Evolutionary conservation across 495 filamentous ascomycete genomes (phyloP), one percentile per base, ranked within the genome.

Genomic region (Daldinia decipiens): DNA sequence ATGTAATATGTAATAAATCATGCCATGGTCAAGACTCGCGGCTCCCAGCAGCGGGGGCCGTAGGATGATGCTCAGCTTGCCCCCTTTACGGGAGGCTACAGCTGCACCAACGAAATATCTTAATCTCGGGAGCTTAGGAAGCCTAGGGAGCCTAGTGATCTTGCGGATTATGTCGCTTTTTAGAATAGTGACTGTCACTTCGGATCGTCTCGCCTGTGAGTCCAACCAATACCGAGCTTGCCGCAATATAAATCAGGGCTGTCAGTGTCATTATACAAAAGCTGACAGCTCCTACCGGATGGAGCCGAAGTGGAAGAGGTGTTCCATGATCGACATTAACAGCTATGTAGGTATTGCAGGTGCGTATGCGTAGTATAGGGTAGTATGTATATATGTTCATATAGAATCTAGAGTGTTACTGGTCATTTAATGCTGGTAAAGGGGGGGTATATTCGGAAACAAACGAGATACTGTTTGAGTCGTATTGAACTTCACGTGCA

Each of bases 211-310:
- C 65, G 58, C 34, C 51, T 61, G n/a, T 47, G n/a, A 59, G 29
- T 47, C 60, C 58, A 59, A 38, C 65, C 70, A 73, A 73, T 69
- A 54, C 57, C 39, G 61, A 62, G 56, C 61, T 64, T n/a, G 55
- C 38, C 47, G 54, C 52, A 60, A 68, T 72, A 68, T 62, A 52
- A 71, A 26, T 32, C 66, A 62, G 53, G 65, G 65, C 66, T 73
- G 53, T 60, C 21, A 59, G 36, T 53, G 61, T 62, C 56, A 43
- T 53, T 40, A 65, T 43, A 62, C 53, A 65, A 72, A 40, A 67
- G 70, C 56, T 72, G 65, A 72, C 59, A 68, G 55, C 55, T 72
- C 54, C 39, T 36, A 65, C 65, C 70, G 70, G 70, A 68, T 65
- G 58, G 62, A 65, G 61, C 70, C 69, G 69, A 72, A 56, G 36